phyloP scores from a whole-genome alignment of 352 stramenopile genomes.

The Globisporangium nagaii region DNA sequence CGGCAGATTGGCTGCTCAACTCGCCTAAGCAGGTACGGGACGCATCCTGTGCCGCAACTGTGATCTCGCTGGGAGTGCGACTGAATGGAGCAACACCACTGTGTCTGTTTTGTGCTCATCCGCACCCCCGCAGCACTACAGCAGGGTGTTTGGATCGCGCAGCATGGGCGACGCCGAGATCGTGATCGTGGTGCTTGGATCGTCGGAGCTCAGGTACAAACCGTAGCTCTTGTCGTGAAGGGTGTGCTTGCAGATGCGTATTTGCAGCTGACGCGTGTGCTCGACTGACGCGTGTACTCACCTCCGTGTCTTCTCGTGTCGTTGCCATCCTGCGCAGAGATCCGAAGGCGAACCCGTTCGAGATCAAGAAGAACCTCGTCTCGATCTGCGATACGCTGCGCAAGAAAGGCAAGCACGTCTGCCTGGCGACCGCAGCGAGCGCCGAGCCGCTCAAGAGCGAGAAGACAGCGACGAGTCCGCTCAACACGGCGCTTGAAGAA shows the following conservation, averaged over 20 bases:
- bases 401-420: constrained; percentile 83
- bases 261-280: not conserved
- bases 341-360: constrained; percentile 13
- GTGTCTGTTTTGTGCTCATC: not conserved
- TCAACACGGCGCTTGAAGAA: constrained; percentile 68
- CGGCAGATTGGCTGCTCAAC: constrained; percentile 60
- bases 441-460: constrained; percentile 29
- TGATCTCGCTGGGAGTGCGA: too few relatives aligned
- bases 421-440: constrained; percentile 54
- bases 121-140: constrained; percentile 40
- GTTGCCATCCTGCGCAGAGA: constrained; percentile 23
- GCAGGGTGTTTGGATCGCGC: constrained; percentile 53
- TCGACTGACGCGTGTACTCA: not conserved
- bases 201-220: constrained; percentile 50
- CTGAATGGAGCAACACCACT: not conserved
- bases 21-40: constrained; percentile 45
- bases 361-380: constrained; percentile 59
- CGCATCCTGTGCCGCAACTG: not conserved
- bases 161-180: constrained; percentile 65
- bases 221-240: not conserved
- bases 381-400: constrained; percentile 70
- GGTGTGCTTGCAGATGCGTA: not conserved
- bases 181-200: constrained; percentile 74
- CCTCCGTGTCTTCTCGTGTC: not conserved
- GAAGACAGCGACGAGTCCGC: constrained; percentile 18